Conservation (phyloP, 2,329 filamentous ascomycete species). For the Diaporthe citriasiana region DNA sequence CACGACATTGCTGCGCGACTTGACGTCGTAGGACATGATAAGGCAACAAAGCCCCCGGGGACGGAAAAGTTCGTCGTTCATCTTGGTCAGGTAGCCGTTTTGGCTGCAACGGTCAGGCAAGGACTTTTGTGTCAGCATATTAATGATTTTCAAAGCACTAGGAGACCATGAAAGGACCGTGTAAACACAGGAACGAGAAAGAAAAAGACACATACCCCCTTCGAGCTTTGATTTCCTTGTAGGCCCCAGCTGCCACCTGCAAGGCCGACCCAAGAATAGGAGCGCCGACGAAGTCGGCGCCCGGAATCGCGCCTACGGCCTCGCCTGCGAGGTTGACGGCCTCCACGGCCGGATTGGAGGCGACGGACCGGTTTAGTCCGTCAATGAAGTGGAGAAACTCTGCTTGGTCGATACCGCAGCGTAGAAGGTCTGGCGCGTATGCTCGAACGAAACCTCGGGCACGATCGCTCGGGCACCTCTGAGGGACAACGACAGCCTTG, state of each 20-base stretch:
- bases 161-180: not conserved
- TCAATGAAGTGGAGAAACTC: not conserved
- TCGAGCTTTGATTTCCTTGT: not conserved
- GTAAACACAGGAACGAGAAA: not conserved
- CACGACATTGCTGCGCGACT: not conserved
- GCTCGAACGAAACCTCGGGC: slow-evolving; percentile 1
- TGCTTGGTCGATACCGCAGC: not conserved
- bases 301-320: not conserved
- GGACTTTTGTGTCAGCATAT: not conserved
- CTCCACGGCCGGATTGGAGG: not conserved
- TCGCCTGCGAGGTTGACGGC: not conserved
- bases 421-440: not conserved
- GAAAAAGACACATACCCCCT: not conserved
- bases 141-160: not conserved
- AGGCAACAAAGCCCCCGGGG: not conserved
- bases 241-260: not conserved
- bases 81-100: not conserved
- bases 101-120: not conserved
- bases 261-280: not conserved
- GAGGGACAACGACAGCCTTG: not conserved
- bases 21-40: slow-evolving; percentile 5
- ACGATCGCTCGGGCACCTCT: not conserved
- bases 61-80: not conserved
- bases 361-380: slow-evolving; percentile 1
- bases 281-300: not conserved